Evolutionary conservation across 2,329 filamentous ascomycete species (phyloP).

Genomic region (Calonectria crousiana): DNA sequence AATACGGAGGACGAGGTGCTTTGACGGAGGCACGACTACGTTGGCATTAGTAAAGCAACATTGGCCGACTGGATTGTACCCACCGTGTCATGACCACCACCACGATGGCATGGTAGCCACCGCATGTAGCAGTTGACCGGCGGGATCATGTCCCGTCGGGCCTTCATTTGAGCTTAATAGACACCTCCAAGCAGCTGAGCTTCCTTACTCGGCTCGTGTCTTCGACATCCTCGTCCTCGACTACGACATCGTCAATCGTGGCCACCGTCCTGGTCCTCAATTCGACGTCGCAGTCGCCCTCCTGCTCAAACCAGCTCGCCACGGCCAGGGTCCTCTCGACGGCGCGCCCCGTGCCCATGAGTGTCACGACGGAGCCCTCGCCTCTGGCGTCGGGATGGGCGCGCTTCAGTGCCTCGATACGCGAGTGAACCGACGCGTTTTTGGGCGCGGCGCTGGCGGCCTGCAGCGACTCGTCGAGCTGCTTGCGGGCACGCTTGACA

Average conservation of each 20-base stretch:
- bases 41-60: slow-evolving; percentile 6
- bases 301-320: slow-evolving; percentile 73
- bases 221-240: slow-evolving; percentile 52
- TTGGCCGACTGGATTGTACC: not conserved
- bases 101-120: not conserved
- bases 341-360: slow-evolving; percentile 76
- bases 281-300: slow-evolving; percentile 69
- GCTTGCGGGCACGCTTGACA: slow-evolving; percentile 73
- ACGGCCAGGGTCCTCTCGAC: slow-evolving; percentile 73
- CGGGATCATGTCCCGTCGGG: not conserved
- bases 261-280: slow-evolving; percentile 72
- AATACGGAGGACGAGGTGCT: not conserved
- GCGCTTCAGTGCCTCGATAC: slow-evolving; percentile 58
- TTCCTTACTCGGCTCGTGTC: slow-evolving; percentile 59
- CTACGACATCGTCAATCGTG: slow-evolving; percentile 76
- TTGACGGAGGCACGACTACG: not conserved
- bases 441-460: slow-evolving; percentile 60
- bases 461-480: slow-evolving; percentile 66
- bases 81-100: not conserved
- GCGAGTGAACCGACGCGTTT: slow-evolving; percentile 58
- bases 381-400: slow-evolving; percentile 42
- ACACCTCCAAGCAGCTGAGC: slow-evolving; percentile 65
- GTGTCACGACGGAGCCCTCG: slow-evolving; percentile 58
- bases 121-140: not conserved
- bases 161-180: slow-evolving; percentile 59